Evolutionary conservation across 306 rosid genomes (phyloP).

Genomic region (Quercus suber): DNA sequence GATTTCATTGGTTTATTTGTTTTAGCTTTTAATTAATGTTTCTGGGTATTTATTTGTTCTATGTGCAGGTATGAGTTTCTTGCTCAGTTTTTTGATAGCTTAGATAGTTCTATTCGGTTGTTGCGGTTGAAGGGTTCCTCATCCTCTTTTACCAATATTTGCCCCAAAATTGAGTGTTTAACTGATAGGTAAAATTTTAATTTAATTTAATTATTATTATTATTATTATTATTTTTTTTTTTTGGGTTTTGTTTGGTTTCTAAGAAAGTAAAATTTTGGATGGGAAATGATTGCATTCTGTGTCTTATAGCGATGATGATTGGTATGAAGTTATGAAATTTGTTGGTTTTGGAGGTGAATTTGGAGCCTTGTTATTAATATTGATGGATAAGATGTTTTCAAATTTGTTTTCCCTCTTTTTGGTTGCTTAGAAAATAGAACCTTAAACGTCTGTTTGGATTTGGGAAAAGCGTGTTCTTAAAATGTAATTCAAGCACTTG

Average conservation of each 20-base stretch:
- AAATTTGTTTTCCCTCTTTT: no score
- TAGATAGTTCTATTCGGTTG: constrained; percentile 56
- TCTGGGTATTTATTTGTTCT: neutral
- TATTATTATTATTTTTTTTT: neutral
- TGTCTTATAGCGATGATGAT: no score
- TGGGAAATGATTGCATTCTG: no score
- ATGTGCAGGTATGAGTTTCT: constrained; percentile 53
- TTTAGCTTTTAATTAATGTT: neutral
- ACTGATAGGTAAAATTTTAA: constrained; percentile 54
- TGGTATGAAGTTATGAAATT: no score
- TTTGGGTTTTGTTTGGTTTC: neutral
- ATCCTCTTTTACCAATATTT: constrained; percentile 42
- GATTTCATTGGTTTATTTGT: neutral
- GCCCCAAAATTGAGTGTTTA: constrained; percentile 48
- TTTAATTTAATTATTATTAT: neutral
- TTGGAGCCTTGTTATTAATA: no score
- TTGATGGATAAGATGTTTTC: no score
- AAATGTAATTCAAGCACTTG: no score
- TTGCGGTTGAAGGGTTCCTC: constrained; percentile 38
- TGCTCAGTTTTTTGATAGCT: constrained; percentile 47
- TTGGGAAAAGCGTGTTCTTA: neutral
- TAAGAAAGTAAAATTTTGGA: neutral
- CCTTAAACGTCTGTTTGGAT: neutral
- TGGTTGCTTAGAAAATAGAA: no score
- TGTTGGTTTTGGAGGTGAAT: no score